Conservation (phyloP, 305 asterid species). For the Fraxinus dipetala region DNA sequence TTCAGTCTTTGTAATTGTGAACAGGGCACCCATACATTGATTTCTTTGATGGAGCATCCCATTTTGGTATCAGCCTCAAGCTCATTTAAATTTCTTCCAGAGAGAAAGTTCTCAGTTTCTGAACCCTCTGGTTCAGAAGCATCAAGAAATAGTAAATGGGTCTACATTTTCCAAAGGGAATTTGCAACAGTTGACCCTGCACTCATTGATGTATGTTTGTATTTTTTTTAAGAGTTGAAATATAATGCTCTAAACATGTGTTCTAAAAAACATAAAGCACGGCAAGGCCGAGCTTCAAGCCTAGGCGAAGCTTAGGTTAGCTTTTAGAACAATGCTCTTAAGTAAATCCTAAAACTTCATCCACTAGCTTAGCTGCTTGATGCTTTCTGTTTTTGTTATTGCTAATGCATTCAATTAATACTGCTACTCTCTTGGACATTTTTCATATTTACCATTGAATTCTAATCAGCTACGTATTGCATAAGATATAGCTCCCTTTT, state of each 20-base stretch:
- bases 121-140: conserved; percentile 33
- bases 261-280: background rate
- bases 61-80: conserved; percentile 58
- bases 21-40: conserved; percentile 58
- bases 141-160: conserved; percentile 44
- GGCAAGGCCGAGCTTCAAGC: background rate
- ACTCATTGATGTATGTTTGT: conserved; percentile 61
- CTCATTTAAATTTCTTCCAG: conserved; percentile 43
- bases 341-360: background rate
- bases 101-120: conserved; percentile 55
- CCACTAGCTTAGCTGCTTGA: background rate
- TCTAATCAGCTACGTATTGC: background rate
- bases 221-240: conserved; percentile 12
- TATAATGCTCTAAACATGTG: conserved; percentile 13
- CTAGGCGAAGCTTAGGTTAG: background rate
- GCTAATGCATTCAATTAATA: background rate
- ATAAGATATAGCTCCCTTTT: background rate
- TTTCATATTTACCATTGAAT: background rate
- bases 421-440: background rate
- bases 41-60: conserved; percentile 75
- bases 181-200: conserved; percentile 86
- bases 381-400: background rate
- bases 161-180: conserved; percentile 85
- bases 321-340: background rate
- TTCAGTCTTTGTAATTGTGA: conserved; percentile 7